A percentile compares a stretch with the other conserved stretches of the same genome.
phyloP scores from a whole-genome alignment of 805 yeast genomes.

The Saccharomycopsis fermentans region DNA sequence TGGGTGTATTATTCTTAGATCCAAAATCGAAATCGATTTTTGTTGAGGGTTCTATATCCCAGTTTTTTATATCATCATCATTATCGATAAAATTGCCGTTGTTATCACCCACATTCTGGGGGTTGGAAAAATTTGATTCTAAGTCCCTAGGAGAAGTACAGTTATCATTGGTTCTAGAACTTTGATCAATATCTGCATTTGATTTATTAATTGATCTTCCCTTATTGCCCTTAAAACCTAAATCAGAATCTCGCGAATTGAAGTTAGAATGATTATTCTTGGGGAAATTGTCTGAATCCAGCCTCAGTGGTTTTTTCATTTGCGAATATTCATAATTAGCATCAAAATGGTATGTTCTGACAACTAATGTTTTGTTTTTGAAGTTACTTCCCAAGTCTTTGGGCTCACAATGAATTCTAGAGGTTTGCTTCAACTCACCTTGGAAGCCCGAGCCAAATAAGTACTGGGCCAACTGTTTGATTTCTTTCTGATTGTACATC shows the following conservation, averaged over 20 bases:
- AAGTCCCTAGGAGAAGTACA: neutral
- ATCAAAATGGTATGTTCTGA: conserved; percentile 17
- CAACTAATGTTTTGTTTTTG: conserved; percentile 12
- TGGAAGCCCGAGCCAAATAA: conserved; percentile 16
- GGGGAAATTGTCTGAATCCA: neutral
- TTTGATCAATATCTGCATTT: neutral
- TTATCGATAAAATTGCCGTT: neutral
- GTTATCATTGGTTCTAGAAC: neutral
- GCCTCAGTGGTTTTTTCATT: neutral
- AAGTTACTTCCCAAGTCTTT: conserved; percentile 2
- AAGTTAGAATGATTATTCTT: neutral
- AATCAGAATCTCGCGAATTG: neutral
- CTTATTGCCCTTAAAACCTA: neutral
- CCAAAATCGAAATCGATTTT: conserved; percentile 17
- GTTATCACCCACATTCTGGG: too few species aligned
- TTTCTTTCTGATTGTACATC: conserved; percentile 2
- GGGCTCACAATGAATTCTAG: conserved; percentile 18
- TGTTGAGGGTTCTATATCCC: conserved; percentile 12
- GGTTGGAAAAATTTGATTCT: neutral
- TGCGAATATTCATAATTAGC: conserved; percentile 14
- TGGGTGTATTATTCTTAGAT: conserved; percentile 16
- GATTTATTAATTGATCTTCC: neutral
- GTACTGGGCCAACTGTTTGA: conserved; percentile 13
- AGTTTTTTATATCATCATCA: neutral
- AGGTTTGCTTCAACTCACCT: conserved; percentile 12